Evolutionary conservation across 169 alveolate species (phyloP).

Genomic region (Plasmodium vinckei): DNA sequence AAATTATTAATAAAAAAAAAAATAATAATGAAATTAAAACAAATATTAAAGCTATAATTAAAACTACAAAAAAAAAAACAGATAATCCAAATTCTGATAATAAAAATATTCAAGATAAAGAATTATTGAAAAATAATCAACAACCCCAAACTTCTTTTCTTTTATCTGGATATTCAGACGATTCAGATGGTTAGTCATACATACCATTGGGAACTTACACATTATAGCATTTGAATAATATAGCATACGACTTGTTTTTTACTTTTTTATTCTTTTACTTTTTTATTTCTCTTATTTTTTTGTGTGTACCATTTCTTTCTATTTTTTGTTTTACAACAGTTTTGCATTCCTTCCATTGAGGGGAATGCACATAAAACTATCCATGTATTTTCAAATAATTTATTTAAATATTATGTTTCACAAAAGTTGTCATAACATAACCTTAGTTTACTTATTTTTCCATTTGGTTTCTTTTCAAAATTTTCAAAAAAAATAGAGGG

Average conservation of each 20-base stretch:
- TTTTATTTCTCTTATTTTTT: too few relatives aligned
- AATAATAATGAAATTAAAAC: not conserved
- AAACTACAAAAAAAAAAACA: slow-evolving; percentile 49
- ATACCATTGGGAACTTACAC: too few relatives aligned
- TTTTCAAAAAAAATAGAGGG: too few relatives aligned
- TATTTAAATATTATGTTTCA: too few relatives aligned
- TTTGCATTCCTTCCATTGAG: too few relatives aligned
- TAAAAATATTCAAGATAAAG: not conserved
- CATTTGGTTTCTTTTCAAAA: too few relatives aligned
- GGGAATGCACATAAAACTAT: too few relatives aligned
- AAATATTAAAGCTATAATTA: slow-evolving; percentile 58
- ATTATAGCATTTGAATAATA: not conserved
- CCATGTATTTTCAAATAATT: too few relatives aligned
- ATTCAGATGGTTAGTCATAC: slow-evolving; percentile 20
- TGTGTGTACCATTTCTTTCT: too few relatives aligned
- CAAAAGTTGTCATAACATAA: too few relatives aligned
- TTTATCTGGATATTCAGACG: slow-evolving; percentile 57
- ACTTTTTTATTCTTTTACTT: not conserved
- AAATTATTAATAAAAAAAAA: slow-evolving; percentile 41
- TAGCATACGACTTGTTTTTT: not conserved
- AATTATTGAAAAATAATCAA: not conserved
- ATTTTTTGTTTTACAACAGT: too few relatives aligned
- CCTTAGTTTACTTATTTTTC: too few relatives aligned
- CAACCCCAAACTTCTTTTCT: not conserved
- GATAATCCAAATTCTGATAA: not conserved